Evolutionary conservation across 2,329 filamentous ascomycete species (phyloP).

Genomic region (Lecanoromycetidae sp.): DNA sequence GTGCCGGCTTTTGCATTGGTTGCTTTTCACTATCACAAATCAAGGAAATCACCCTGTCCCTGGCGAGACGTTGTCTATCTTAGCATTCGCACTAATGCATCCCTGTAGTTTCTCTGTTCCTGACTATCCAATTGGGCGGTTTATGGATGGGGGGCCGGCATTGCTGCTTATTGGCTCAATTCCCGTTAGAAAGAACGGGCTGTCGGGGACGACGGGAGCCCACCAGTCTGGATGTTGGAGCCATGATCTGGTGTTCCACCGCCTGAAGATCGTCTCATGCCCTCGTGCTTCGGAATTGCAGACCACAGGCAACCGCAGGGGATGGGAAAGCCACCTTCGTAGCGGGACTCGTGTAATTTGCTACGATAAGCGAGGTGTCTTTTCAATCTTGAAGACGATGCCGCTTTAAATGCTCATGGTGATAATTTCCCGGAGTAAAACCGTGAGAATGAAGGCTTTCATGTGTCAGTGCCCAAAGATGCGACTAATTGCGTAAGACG

Average conservation of each 20-base stretch:
- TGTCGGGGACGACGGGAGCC: conserved; percentile 13
- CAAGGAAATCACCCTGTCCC: conserved; percentile 3
- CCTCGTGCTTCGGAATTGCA: no score
- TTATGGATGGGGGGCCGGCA: neutral
- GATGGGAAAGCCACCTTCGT: no score
- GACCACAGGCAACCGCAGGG: no score
- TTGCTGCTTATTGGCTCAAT: conserved; percentile 4
- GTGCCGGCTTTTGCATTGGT: conserved; percentile 3
- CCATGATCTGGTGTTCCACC: neutral
- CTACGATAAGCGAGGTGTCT: neutral
- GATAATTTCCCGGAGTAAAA: no score
- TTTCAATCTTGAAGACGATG: neutral
- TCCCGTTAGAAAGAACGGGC: neutral
- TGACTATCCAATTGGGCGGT: conserved; percentile 17
- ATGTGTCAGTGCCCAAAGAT: conserved; percentile 4
- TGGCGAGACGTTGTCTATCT: neutral
- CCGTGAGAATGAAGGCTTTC: no score
- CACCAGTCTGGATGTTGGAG: conserved; percentile 3
- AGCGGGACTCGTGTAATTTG: no score
- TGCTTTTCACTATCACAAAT: conserved; percentile 1
- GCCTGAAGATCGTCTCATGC: no score
- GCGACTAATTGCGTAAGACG: neutral
- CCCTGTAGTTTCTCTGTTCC: conserved; percentile 10
- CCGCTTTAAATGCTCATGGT: no score
- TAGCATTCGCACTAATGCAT: conserved; percentile 5